phyloP scores from a whole-genome alignment of 2,329 filamentous ascomycete species.

The Akanthomyces dipterigenus region DNA sequence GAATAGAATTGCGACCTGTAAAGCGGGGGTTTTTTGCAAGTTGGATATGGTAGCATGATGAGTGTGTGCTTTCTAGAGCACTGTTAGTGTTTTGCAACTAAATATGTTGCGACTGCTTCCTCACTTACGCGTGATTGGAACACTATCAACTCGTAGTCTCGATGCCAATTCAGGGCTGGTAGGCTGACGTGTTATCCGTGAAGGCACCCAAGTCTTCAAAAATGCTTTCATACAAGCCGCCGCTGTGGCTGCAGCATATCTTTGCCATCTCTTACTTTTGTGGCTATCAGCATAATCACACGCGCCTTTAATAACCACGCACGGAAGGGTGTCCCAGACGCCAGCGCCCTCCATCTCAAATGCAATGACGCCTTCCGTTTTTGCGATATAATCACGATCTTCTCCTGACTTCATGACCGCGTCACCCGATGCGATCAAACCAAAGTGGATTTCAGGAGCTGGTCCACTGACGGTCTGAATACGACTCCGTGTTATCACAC shows the following conservation, averaged over 20 bases:
- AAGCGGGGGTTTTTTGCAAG: too few relatives aligned
- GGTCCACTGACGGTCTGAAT: neutral
- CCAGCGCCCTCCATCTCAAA: conserved; percentile 29
- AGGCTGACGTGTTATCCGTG: too few relatives aligned
- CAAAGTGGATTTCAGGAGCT: conserved; percentile 6
- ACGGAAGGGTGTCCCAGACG: conserved; percentile 23
- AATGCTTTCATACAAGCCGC: neutral
- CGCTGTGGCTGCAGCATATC: neutral
- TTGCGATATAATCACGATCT: conserved; percentile 26
- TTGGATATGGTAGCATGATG: too few relatives aligned
- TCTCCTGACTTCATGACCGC: conserved; percentile 29
- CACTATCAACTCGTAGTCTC: too few relatives aligned
- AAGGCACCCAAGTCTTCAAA: too few relatives aligned
- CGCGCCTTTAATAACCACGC: conserved; percentile 28
- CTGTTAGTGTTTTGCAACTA: too few relatives aligned
- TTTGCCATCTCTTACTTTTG: conserved; percentile 30
- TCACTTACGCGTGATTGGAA: too few relatives aligned
- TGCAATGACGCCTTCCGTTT: conserved; percentile 15
- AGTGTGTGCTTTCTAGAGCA: too few relatives aligned
- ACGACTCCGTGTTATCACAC: neutral
- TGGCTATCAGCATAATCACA: conserved; percentile 34
- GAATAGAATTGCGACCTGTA: too few relatives aligned
- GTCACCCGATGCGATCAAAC: conserved; percentile 20
- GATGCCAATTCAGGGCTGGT: too few relatives aligned
- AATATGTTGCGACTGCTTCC: too few relatives aligned